A percentile compares a stretch with the other conserved stretches of the same genome.
phyloP scores from a whole-genome alignment of 1,284 basidiomycete genomes.

The Ustilago xerochloae region DNA sequence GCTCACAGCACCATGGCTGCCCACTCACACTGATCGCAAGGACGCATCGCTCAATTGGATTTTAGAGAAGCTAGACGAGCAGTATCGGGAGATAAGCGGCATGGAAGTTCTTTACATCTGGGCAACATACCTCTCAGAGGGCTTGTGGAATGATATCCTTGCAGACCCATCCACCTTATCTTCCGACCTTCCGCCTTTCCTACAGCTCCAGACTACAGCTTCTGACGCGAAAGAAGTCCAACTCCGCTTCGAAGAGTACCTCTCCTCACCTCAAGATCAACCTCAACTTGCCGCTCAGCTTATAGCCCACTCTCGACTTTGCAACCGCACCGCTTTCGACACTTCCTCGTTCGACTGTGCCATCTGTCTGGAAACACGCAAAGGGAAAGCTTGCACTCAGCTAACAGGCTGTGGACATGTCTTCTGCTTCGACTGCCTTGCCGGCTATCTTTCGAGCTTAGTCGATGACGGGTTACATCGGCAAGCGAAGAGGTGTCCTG shows the following conservation, averaged over 20 bases:
- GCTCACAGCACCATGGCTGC: constrained; percentile 40
- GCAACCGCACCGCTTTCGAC: constrained; percentile 41
- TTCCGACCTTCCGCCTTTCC: constrained; percentile 6
- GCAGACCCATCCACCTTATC: background rate
- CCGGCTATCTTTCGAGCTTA: constrained; percentile 37
- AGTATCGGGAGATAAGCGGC: constrained; percentile 30
- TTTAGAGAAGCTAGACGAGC: constrained; percentile 20
- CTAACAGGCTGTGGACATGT: constrained; percentile 46
- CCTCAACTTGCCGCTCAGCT: constrained; percentile 34
- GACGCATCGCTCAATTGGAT: constrained; percentile 13
- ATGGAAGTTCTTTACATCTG: constrained; percentile 47
- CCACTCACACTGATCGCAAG: background rate
- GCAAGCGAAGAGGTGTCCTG: constrained; percentile 46
- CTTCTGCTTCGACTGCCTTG: constrained; percentile 49
- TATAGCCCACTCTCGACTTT: constrained; percentile 28
- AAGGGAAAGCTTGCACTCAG: constrained; percentile 38
- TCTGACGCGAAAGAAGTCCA: background rate
- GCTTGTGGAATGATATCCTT: constrained; percentile 33
- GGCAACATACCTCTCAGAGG: constrained; percentile 35
- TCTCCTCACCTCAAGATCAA: constrained; percentile 1
- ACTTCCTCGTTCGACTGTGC: constrained; percentile 45
- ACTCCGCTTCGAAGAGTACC: constrained; percentile 26
- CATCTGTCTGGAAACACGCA: constrained; percentile 52
- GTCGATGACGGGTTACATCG: constrained; percentile 49
- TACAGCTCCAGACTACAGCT: background rate